Conservation (phyloP, 805 yeast species). For the Kluyveromyces dobzhanskii region DNA sequence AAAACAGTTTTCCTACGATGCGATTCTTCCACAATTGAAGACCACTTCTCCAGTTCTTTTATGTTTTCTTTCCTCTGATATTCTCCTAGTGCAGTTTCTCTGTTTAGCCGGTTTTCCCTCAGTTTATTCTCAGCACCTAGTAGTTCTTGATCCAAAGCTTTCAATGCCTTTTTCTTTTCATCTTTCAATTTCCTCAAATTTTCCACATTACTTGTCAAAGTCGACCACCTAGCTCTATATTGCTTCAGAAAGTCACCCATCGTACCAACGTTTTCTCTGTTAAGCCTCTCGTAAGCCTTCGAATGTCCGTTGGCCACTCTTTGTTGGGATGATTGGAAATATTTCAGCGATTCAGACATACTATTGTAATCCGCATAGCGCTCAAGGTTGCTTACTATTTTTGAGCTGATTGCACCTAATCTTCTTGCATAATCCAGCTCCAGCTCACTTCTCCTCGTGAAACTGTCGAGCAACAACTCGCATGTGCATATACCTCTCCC, state of each 20-base stretch:
- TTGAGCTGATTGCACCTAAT: slow-evolving; percentile 25
- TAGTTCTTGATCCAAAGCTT: slow-evolving; percentile 19
- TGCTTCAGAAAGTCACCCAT: slow-evolving; percentile 20
- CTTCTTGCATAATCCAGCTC: slow-evolving; percentile 28
- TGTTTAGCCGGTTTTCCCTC: slow-evolving; percentile 25
- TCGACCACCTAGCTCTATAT: slow-evolving; percentile 21
- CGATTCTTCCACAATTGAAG: slow-evolving; percentile 18
- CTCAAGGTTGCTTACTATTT: slow-evolving; percentile 16
- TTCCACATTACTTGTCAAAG: slow-evolving; percentile 24
- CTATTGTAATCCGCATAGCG: slow-evolving; percentile 24
- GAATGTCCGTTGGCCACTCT: slow-evolving; percentile 25
- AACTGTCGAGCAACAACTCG: slow-evolving; percentile 19
- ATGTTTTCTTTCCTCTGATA: slow-evolving; percentile 21
- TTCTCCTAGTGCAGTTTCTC: slow-evolving; percentile 24
- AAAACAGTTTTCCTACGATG: slow-evolving; percentile 20
- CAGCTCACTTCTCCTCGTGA: slow-evolving; percentile 24
- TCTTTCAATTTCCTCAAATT: slow-evolving; percentile 23
- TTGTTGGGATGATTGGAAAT: slow-evolving; percentile 17
- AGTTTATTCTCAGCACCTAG: slow-evolving; percentile 18
- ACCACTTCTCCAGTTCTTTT: slow-evolving; percentile 26
- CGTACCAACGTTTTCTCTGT: slow-evolving; percentile 19
- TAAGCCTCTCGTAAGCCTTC: slow-evolving; percentile 23
- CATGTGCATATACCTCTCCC: slow-evolving; percentile 23
- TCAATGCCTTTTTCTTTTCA: slow-evolving; percentile 23
- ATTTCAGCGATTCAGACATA: slow-evolving; percentile 13